These are phyloP conservation scores for Lentinula boryana DNA, from an alignment of 768 basidiomycete species.

Conservation along the genomic window DNA sequence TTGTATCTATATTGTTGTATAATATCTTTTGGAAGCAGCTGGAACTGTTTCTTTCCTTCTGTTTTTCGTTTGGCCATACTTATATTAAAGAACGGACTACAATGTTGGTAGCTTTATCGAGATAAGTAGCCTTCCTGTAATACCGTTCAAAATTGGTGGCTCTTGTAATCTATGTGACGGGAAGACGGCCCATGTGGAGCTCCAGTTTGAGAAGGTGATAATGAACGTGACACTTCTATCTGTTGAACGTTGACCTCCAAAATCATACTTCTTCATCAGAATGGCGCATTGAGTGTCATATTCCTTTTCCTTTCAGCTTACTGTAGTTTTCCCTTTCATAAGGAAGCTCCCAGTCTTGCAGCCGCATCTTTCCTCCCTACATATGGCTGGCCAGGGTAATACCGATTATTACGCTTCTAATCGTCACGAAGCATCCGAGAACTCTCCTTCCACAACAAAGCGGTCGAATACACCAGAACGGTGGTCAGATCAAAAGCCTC, in stretches of 20 bases:
- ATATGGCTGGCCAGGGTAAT: background rate
- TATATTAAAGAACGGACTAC: background rate
- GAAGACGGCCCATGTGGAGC: background rate
- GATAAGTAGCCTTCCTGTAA: too few species aligned
- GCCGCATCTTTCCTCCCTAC: background rate
- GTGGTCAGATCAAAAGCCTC: constrained; percentile 42
- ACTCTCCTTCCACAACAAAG: constrained; percentile 43
- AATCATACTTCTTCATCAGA: background rate
- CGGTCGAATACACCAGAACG: constrained; percentile 54
- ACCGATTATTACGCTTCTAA: background rate
- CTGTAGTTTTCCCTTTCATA: background rate
- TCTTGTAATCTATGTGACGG: too few species aligned
- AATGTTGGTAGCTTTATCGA: too few species aligned
- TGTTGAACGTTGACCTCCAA: background rate
- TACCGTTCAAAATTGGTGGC: too few species aligned
- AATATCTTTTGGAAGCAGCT: background rate
- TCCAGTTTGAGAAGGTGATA: background rate
- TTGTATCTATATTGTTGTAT: background rate
- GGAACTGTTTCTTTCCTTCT: background rate
- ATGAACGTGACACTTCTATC: background rate
- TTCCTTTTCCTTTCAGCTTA: background rate
- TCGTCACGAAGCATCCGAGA: constrained; percentile 40
- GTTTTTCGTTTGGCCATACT: background rate
- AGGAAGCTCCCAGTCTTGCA: background rate
- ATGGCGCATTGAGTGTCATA: background rate